Evolutionary conservation across 352 stramenopile genomes (phyloP).

Genomic region (Globisporangium acanthophoron): DNA sequence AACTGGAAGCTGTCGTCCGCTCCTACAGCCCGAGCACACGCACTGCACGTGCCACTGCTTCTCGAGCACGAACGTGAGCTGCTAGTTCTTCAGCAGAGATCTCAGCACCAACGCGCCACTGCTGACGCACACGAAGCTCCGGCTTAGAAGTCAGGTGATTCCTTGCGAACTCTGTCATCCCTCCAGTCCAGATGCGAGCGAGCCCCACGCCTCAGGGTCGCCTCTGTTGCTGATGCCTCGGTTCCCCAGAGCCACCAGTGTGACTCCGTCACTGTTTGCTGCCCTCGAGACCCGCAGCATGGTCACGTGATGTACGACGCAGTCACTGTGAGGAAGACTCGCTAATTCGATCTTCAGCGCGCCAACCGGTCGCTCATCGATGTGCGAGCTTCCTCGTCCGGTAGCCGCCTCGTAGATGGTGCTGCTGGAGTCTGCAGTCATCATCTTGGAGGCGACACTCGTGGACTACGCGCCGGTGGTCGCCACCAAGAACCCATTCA

Average conservation of each 20-base stretch:
- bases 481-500: slow-evolving; percentile 22
- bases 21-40: background rate
- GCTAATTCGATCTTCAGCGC: too few relatives aligned
- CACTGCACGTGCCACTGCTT: slow-evolving; percentile 11
- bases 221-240: too few relatives aligned
- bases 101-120: background rate
- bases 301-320: too few relatives aligned
- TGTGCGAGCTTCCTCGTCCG: too few relatives aligned
- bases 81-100: background rate
- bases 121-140: background rate
- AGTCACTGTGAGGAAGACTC: too few relatives aligned
- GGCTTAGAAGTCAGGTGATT: too few relatives aligned
- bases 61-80: slow-evolving; percentile 16
- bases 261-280: background rate
- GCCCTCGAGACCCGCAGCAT: too few relatives aligned
- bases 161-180: background rate
- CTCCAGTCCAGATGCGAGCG: background rate
- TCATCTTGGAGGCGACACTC: slow-evolving; percentile 22
- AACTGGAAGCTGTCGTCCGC: slow-evolving; percentile 23
- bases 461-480: slow-evolving; percentile 13
- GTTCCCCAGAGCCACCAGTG: too few relatives aligned
- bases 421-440: background rate
- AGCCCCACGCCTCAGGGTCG: too few relatives aligned
- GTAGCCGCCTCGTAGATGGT: background rate
- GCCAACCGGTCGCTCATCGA: too few relatives aligned